Conservation (phyloP, 352 stramenopile species). For the Globisporangium apiculatum region DNA sequence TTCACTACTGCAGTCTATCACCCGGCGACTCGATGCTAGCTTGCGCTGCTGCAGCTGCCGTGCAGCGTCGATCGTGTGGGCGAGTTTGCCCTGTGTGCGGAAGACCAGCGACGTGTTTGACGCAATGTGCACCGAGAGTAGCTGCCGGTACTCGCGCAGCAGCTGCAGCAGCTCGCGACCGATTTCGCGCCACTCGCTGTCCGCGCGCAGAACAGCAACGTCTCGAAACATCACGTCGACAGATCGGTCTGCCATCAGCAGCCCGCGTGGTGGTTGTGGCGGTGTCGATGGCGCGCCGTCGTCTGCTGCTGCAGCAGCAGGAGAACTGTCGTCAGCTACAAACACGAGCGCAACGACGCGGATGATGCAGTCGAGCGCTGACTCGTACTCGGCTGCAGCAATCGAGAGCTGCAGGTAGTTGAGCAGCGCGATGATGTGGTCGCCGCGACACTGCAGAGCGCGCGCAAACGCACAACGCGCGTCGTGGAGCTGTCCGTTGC, state of each 20-base stretch:
- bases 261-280: background rate
- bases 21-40: background rate
- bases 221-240: conserved; percentile 19
- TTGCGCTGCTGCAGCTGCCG: conserved; percentile 2
- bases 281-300: background rate
- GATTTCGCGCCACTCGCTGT: conserved; percentile 6
- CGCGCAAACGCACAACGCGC: conserved; percentile 21
- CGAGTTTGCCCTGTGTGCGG: conserved; percentile 30
- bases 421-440: conserved; percentile 34
- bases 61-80: conserved; percentile 25
- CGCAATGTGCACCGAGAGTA: conserved; percentile 36
- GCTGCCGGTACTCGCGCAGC: conserved; percentile 29
- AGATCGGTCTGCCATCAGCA: conserved; percentile 25
- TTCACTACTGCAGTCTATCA: too few relatives aligned
- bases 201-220: conserved; percentile 1
- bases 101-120: conserved; percentile 40
- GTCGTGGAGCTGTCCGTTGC: conserved; percentile 23
- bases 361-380: conserved; percentile 24
- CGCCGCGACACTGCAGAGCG: conserved; percentile 23
- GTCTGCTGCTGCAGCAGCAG: background rate
- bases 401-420: conserved; percentile 42
- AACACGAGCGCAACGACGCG: conserved; percentile 25
- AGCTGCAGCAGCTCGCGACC: conserved; percentile 19
- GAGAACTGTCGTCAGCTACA: background rate
- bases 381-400: conserved; percentile 27